Evolutionary conservation across 306 rosid genomes (phyloP), one percentile per base, ranked within the genome.

Genomic region (Cicer bijugum): DNA sequence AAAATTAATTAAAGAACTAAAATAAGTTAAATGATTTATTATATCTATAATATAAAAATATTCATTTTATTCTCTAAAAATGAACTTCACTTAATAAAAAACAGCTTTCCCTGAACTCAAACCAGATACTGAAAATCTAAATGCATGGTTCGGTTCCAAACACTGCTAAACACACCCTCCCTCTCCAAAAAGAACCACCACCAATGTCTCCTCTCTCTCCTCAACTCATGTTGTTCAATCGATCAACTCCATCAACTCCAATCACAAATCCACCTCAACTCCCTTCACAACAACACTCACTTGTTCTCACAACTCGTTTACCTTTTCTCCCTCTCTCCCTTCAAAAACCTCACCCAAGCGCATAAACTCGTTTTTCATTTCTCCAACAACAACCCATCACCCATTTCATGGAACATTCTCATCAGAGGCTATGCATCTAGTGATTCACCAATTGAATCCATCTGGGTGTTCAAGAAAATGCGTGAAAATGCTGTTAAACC

Each of bases 401-500:
- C 85, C 1, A 81, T 78, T 69, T 87, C 96, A 0, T 93, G 92
- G 92, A 93, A 89, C 83, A 75, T 91, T 20, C 86, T 91, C 77
- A 83, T 94, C 75, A 76, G 97, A 33, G 98, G 90, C 46, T 94
- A 79, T 56, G 78, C 92, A 17, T 80, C 89, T 4, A 85, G 84
- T 44, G 75, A 81, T 72, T 81, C 88, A 0, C 87, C 95, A 5
- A 38, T 43, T 3, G 72, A 85, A 61, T 86, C 92, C 81, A 75
- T 94, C 16, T 78, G 74, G 83, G 81, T 82, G 7, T 91, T 88
- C 55, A 84, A 70, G 0, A 75, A 69, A 75, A 89, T 94, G 97
- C 87, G 88, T 1, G 12, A 75, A 64, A 74, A 84, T 2, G 87
- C 87, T 4, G 64, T 71, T 8, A 75, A 20, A 35, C 94, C 96